These are phyloP conservation scores for Thielaviopsis cerberus DNA, from an alignment of 2,329 filamentous ascomycete species.

Conservation along the genomic window DNA sequence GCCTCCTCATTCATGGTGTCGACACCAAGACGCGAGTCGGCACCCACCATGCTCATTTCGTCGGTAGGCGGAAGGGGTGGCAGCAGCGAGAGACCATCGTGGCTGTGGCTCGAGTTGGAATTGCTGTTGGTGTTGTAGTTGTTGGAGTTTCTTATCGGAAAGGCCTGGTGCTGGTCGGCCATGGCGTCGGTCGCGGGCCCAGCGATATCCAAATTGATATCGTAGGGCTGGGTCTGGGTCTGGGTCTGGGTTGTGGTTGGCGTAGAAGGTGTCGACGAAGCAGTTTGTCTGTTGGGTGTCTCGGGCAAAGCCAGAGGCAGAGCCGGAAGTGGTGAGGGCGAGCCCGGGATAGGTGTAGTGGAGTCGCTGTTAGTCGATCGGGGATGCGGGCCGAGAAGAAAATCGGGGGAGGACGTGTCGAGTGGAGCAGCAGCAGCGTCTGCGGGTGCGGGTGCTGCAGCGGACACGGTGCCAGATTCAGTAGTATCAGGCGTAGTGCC, in stretches of 20 bases:
- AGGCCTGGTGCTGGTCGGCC: slow-evolving; percentile 2
- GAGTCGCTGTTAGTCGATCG: not conserved
- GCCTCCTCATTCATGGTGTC: slow-evolving; percentile 35
- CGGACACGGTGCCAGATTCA: not conserved
- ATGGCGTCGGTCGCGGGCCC: slow-evolving; percentile 2
- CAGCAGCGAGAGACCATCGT: slow-evolving; percentile 6
- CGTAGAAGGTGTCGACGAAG: not conserved
- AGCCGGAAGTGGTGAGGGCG: not conserved
- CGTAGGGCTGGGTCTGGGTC: not conserved
- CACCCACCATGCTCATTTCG: slow-evolving; percentile 14
- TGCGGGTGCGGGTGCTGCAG: not conserved
- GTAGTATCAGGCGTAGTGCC: not conserved
- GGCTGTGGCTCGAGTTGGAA: slow-evolving; percentile 2
- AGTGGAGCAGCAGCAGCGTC: not conserved
- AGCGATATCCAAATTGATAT: not conserved
- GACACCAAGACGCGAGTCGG: slow-evolving; percentile 17
- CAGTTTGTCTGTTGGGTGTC: not conserved
- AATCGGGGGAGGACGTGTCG: not conserved
- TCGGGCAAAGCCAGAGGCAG: not conserved
- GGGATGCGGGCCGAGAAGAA: not conserved
- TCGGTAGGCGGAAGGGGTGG: slow-evolving; percentile 7
- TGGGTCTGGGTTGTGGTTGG: not conserved
- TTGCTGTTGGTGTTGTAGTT: not conserved
- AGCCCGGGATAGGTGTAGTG: not conserved
- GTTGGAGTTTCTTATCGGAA: not conserved